phyloP scores from a whole-genome alignment of 768 basidiomycete species.

The Plicaturopsis crispa region DNA sequence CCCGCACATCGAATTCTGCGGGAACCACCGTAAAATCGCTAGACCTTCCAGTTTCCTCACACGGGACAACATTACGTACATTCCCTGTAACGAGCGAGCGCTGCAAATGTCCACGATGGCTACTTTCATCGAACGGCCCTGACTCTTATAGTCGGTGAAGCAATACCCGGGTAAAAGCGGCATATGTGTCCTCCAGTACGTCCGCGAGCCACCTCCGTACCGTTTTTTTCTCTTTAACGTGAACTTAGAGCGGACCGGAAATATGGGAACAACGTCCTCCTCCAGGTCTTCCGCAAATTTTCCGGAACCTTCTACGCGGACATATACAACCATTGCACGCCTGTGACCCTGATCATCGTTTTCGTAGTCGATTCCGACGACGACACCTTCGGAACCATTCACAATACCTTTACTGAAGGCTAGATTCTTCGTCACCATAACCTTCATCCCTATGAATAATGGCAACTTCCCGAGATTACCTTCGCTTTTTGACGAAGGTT shows the following conservation, averaged over 20 bases:
- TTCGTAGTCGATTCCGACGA: slow-evolving; percentile 8
- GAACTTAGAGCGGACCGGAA: neutral
- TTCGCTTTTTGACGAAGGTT: neutral
- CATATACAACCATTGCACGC: neutral
- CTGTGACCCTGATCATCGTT: neutral
- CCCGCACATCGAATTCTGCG: slow-evolving; percentile 9
- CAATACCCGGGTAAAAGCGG: slow-evolving; percentile 18
- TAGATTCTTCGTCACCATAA: slow-evolving; percentile 14
- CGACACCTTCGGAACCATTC: slow-evolving; percentile 13
- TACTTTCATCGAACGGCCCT: neutral
- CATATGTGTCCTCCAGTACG: slow-evolving; percentile 4
- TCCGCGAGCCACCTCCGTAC: neutral
- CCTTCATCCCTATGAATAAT: slow-evolving; percentile 12
- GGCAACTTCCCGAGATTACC: slow-evolving; percentile 12
- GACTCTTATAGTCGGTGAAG: slow-evolving; percentile 21
- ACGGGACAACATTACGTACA: slow-evolving; percentile 23
- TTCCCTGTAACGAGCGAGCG: slow-evolving; percentile 10
- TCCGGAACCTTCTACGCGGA: neutral
- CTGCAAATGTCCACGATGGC: slow-evolving; percentile 17
- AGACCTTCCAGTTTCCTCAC: slow-evolving; percentile 14
- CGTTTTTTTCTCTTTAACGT: neutral
- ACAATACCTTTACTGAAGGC: slow-evolving; percentile 10
- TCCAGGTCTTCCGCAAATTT: neutral
- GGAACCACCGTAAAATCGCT: slow-evolving; percentile 15
- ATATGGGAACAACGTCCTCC: neutral